A percentile compares a stretch with the other conserved stretches of the same genome.
Evolutionary conservation across 495 filamentous ascomycete species (phyloP).

Genomic region (Pseudomonodictys pantanalensis): DNA sequence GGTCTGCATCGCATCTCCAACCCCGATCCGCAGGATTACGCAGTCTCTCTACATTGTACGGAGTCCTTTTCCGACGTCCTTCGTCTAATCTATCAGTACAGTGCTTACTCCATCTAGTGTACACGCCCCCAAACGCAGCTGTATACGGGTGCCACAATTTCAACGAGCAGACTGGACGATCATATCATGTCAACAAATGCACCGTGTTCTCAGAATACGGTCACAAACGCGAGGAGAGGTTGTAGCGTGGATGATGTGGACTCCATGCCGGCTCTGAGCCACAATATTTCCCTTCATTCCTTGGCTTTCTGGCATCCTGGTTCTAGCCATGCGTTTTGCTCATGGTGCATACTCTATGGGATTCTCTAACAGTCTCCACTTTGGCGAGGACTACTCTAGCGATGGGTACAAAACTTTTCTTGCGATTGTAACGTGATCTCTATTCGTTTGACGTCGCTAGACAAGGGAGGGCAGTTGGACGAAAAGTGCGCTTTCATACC

Average conservation of each 20-base stretch:
- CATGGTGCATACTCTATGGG: too few species aligned
- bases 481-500: too few species aligned
- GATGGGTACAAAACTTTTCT: too few species aligned
- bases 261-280: neutral
- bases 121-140: slow-evolving; percentile 86
- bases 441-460: too few species aligned
- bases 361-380: too few species aligned
- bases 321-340: too few species aligned
- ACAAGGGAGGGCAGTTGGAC: too few species aligned
- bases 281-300: too few species aligned
- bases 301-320: too few species aligned
- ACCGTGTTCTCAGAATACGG: slow-evolving; percentile 56
- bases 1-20: slow-evolving; percentile 84
- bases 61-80: neutral
- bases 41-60: slow-evolving; percentile 81
- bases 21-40: slow-evolving; percentile 62
- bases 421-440: too few species aligned
- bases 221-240: slow-evolving; percentile 33
- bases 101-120: slow-evolving; percentile 55
- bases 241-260: too few species aligned
- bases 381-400: too few species aligned
- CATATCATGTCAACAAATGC: slow-evolving; percentile 64
- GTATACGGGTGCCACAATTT: slow-evolving; percentile 71
- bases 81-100: slow-evolving; percentile 8
- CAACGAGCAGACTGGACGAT: slow-evolving; percentile 67